A percentile compares a stretch with the other conserved stretches of the same genome.
phyloP scores from a whole-genome alignment of 2,329 filamentous ascomycete species.

The Bertia moriformis region DNA sequence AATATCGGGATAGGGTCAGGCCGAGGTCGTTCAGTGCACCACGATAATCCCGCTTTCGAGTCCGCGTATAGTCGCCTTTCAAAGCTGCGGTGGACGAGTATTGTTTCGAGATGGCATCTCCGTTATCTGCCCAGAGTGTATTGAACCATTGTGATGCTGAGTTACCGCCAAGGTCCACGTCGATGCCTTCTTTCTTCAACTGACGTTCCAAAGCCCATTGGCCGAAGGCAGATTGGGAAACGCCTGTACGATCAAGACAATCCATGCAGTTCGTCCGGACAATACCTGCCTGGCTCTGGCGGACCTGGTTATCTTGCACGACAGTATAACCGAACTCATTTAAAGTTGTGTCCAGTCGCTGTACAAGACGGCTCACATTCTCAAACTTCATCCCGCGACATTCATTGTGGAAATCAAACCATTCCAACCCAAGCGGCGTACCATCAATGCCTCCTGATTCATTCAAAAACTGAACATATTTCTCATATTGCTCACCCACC shows the following conservation, averaged over 20 bases:
- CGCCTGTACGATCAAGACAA: conserved; percentile 60
- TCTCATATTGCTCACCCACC: conserved; percentile 49
- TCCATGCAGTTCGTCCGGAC: conserved; percentile 66
- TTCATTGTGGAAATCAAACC: conserved; percentile 62
- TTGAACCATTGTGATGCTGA: conserved; percentile 58
- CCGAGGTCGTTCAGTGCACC: conserved; percentile 58
- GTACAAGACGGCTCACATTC: conserved; percentile 52
- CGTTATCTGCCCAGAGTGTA: conserved; percentile 61
- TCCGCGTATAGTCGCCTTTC: conserved; percentile 62
- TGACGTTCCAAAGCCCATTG: conserved; percentile 46
- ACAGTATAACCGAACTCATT: conserved; percentile 41
- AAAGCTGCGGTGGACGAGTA: conserved; percentile 61
- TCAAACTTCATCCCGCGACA: conserved; percentile 66
- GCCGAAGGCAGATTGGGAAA: conserved; percentile 54
- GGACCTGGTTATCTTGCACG: conserved; percentile 11
- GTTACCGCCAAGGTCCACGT: conserved; percentile 44
- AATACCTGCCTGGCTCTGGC: conserved; percentile 35
- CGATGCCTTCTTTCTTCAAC: conserved; percentile 39
- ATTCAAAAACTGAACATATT: conserved; percentile 37
- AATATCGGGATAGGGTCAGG: conserved; percentile 45
- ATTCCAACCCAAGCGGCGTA: conserved; percentile 41
- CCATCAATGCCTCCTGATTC: conserved; percentile 30
- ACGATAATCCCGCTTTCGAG: conserved; percentile 52
- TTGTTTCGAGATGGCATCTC: conserved; percentile 57
- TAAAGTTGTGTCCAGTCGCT: conserved; percentile 36